Percentiles rank a stretch among this genome's conserved stretches.
phyloP scores from a whole-genome alignment of 2,329 filamentous ascomycete genomes.

The Fusarium virguliforme region DNA sequence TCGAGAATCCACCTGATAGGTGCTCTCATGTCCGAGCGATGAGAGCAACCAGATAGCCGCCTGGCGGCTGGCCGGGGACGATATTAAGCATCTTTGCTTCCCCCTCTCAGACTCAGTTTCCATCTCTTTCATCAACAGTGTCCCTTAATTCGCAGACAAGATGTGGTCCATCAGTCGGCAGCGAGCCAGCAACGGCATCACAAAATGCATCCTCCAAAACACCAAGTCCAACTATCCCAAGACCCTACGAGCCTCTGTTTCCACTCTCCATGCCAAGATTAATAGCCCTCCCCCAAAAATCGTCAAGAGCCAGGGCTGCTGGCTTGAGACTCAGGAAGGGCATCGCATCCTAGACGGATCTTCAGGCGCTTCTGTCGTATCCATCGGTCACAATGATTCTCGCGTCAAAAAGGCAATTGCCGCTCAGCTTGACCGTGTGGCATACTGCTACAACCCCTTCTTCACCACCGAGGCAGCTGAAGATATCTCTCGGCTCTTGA shows the following conservation, averaged over 20 bases:
- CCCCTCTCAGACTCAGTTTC: background rate
- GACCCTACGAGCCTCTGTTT: slow-evolving; percentile 15
- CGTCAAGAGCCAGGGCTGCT: slow-evolving; percentile 30
- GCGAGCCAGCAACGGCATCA: background rate
- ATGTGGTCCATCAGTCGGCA: background rate
- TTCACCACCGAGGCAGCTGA: slow-evolving; percentile 36
- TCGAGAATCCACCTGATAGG: slow-evolving; percentile 3
- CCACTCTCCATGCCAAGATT: slow-evolving; percentile 40
- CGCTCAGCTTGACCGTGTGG: slow-evolving; percentile 26
- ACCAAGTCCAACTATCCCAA: fast-evolving
- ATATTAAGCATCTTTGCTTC: slow-evolving; percentile 8
- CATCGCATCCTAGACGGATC: slow-evolving; percentile 35
- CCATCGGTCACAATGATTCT: slow-evolving; percentile 34
- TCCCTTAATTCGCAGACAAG: background rate
- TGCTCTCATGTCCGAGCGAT: background rate
- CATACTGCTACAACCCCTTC: slow-evolving; percentile 40
- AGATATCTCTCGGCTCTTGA: slow-evolving; percentile 31
- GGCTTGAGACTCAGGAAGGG: slow-evolving; percentile 35
- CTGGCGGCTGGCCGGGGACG: background rate
- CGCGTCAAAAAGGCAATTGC: slow-evolving; percentile 37
- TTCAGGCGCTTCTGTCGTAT: slow-evolving; percentile 40
- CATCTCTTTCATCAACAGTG: background rate
- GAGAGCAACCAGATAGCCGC: slow-evolving; percentile 1
- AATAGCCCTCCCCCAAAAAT: slow-evolving; percentile 36
- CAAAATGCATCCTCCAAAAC: background rate